Conservation (phyloP, 345 rosid genomes). For the Brassica rapa region DNA sequence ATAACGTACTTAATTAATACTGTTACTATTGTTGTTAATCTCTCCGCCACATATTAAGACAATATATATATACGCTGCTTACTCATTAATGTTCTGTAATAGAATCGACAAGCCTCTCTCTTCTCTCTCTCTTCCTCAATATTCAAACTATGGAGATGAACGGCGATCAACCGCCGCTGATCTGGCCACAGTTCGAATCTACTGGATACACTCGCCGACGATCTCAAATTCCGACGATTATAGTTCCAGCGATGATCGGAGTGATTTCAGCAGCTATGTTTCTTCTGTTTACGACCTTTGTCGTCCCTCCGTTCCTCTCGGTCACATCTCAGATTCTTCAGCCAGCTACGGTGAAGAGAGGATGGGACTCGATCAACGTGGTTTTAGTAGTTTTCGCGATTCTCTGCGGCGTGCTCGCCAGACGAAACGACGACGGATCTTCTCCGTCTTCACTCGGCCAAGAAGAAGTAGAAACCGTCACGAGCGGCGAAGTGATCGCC, state of each 20-base stretch:
- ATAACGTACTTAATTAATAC: slow-evolving; percentile 10
- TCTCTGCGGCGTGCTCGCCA: slow-evolving; percentile 70
- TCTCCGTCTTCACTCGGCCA: slow-evolving; percentile 10
- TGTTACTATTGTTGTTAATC: neutral
- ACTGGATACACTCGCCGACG: slow-evolving; percentile 48
- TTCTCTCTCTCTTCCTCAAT: neutral
- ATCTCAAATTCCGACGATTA: slow-evolving; percentile 38
- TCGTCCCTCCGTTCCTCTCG: slow-evolving; percentile 52
- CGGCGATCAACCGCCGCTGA: slow-evolving; percentile 48
- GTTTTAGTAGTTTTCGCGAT: slow-evolving; percentile 69
- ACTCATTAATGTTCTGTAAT: slow-evolving; percentile 15
- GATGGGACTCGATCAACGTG: slow-evolving; percentile 73
- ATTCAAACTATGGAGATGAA: slow-evolving; percentile 35
- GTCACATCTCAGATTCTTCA: slow-evolving; percentile 48
- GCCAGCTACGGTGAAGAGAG: slow-evolving; percentile 48
- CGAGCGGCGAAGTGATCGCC: neutral
- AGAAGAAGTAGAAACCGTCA: slow-evolving; percentile 8
- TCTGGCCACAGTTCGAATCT: slow-evolving; percentile 49
- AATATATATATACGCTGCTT: slow-evolving; percentile 28
- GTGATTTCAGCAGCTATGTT: slow-evolving; percentile 50
- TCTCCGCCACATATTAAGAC: slow-evolving; percentile 19
- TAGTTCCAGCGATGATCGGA: slow-evolving; percentile 49
- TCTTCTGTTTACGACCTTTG: slow-evolving; percentile 46
- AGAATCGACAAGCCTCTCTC: slow-evolving; percentile 17
- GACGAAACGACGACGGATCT: slow-evolving; percentile 55